These are phyloP conservation scores for Rachicladosporium sp. DNA, from an alignment of 2,329 filamentous ascomycete genomes.

Conservation along the genomic window DNA sequence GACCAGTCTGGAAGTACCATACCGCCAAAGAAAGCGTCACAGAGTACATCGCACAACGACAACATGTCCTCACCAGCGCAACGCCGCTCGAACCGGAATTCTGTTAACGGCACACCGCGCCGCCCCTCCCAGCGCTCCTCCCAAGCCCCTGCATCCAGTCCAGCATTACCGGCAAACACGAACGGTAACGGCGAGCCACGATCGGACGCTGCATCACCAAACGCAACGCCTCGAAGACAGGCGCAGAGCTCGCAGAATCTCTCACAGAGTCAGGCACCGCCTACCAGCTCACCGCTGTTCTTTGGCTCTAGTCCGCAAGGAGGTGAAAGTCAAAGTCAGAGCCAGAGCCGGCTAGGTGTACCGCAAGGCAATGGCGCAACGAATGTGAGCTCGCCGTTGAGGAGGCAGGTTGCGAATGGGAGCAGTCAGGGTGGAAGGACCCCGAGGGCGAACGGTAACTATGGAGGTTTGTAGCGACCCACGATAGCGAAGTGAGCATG, in stretches of 20 bases:
- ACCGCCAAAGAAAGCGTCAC: too few relatives aligned
- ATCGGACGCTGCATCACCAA: conserved; percentile 24
- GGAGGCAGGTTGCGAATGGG: conserved; percentile 18
- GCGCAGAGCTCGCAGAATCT: conserved; percentile 31
- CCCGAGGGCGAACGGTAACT: conserved; percentile 49
- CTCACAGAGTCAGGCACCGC: conserved; percentile 19
- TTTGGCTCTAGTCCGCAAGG: conserved; percentile 52
- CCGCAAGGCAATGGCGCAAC: conserved; percentile 17
- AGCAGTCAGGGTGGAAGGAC: conserved; percentile 54
- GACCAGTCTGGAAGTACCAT: too few relatives aligned
- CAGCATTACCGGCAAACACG: conserved; percentile 18
- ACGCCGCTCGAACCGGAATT: conserved; percentile 42
- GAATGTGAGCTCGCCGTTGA: conserved; percentile 37
- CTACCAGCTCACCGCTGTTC: conserved; percentile 66
- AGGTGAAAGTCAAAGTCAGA: conserved; percentile 22
- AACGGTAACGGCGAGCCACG: conserved; percentile 5
- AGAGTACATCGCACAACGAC: too few relatives aligned
- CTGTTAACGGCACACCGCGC: conserved; percentile 33
- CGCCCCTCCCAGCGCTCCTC: conserved; percentile 41
- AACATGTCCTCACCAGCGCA: conserved; percentile 51
- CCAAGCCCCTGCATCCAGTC: conserved; percentile 34
- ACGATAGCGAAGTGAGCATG: not conserved
- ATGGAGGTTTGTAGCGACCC: conserved; percentile 44
- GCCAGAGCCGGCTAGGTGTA: not conserved
- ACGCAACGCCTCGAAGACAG: conserved; percentile 33